Base-by-base conservation (phyloP, 768 basidiomycete species). In the Auriscalpium orientale region DNA sequence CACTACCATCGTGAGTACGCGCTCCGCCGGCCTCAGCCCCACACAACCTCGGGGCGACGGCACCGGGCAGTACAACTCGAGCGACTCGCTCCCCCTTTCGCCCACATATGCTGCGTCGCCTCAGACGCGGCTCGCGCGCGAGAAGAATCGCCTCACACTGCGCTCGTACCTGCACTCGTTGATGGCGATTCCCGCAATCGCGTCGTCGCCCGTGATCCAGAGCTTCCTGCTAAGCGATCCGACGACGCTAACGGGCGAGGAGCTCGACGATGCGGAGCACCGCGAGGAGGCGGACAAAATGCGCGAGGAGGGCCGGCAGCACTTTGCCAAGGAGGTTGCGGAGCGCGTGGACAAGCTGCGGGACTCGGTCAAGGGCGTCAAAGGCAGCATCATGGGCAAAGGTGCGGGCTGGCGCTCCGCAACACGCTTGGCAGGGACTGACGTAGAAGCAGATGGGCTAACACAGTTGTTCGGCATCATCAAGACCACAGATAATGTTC, bases 101-200 rank as follows among this genome's bases (percentile, higher is more conserved):
- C 55, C 64, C 10, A 35, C 51, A 38, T 37, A 45, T 40, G 40
- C 46, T 37, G 48, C 18, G 16, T 53, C 56, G 33, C 57, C 63
- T 35, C 64, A 58, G 2, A 52, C 58, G 20, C 82, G 83, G 36
- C 77, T 95, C 20, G 77, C 91, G 1, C 78, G 97, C 22, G 97
- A 99, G 69, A 95, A 94, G 79, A 99, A 99, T 65, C 78, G 97
- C 13, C 76, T 99, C 4, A 98, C 97, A 0, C 81, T 99, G 16
- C 84, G 97, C 18, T 85, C 93, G 0, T 98, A 98, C 71, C 79
- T 99, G n/a, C 88, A 91, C 61, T 70, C 82, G 1, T 74, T 99
- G 33, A 76, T 98, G 54, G 70, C 81, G 21, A 83, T 83, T 1
- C 80, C 84, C 1, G 75, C 77, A 20, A 78, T 97, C n/a, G 85